Percentiles rank a stretch among this genome's conserved stretches.
These are phyloP conservation scores for Crotalaria pallida DNA, from an alignment of 306 rosid genomes.

Conservation along the genomic window DNA sequence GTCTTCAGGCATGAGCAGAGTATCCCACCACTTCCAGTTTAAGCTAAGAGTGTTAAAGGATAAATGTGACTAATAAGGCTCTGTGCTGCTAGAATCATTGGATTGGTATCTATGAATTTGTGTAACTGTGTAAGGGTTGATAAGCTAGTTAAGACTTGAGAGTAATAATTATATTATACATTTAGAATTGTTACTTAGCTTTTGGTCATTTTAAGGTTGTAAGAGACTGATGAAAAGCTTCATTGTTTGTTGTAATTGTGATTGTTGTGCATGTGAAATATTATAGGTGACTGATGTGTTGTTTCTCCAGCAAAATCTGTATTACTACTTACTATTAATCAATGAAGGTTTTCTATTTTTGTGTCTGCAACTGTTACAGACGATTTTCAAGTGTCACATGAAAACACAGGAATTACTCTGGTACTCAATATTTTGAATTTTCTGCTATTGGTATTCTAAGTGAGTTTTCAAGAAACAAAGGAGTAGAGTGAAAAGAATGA, in stretches of 20 bases:
- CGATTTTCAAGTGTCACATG: not conserved
- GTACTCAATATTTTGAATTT: too few species aligned
- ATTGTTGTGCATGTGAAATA: not conserved
- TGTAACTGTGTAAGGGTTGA: slow-evolving; percentile 5
- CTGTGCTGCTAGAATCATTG: slow-evolving; percentile 5
- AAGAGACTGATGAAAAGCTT: slow-evolving; percentile 10
- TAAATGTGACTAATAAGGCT: slow-evolving; percentile 11
- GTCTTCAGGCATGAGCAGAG: slow-evolving; percentile 52
- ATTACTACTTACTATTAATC: not conserved
- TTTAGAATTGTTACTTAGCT: slow-evolving; percentile 4
- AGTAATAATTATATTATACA: slow-evolving; percentile 12
- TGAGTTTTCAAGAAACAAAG: too few species aligned
- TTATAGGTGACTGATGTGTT: slow-evolving; percentile 11
- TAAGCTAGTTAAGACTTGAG: slow-evolving; percentile 10
- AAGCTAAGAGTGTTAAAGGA: not conserved
- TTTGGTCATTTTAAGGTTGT: slow-evolving; percentile 13
- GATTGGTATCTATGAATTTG: slow-evolving; percentile 6
- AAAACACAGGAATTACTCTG: too few species aligned
- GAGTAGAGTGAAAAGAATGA: too few species aligned
- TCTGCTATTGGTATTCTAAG: too few species aligned
- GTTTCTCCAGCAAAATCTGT: slow-evolving; percentile 7
- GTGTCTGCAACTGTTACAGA: too few species aligned
- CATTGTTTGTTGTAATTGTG: slow-evolving; percentile 4
- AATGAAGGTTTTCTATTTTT: not conserved
- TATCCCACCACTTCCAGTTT: slow-evolving; percentile 34